Percentiles rank a stretch among this genome's conserved stretches.
phyloP scores from a whole-genome alignment of 2,329 filamentous ascomycete species.

The Cyanodermella asteris region DNA sequence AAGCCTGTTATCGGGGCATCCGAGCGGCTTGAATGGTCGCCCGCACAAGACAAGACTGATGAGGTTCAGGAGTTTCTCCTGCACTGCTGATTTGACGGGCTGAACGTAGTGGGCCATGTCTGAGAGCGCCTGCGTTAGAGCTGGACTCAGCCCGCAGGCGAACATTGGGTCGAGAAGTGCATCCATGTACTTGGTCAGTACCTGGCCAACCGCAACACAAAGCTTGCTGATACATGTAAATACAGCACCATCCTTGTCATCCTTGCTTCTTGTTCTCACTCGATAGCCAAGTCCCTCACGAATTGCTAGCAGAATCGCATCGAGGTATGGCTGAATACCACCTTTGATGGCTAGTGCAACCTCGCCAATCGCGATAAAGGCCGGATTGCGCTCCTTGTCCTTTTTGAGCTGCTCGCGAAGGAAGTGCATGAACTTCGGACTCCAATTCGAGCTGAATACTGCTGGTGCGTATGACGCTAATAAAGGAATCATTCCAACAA shows the following conservation, averaged over 20 bases:
- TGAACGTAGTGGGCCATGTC: conserved; percentile 99
- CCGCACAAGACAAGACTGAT: conserved; percentile 84
- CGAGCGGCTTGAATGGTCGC: conserved; percentile 75
- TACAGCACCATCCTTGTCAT: conserved; percentile 56
- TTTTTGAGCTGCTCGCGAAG: conserved; percentile 84
- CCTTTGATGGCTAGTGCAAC: conserved; percentile 93
- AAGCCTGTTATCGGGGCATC: conserved; percentile 72
- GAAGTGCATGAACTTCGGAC: conserved; percentile 95
- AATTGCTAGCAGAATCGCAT: conserved; percentile 83
- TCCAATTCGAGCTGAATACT: conserved; percentile 68
- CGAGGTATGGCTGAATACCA: conserved; percentile 82
- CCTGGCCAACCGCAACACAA: conserved; percentile 84
- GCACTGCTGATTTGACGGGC: conserved; percentile 76
- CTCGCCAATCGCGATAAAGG: conserved; percentile 87
- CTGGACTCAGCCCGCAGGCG: conserved; percentile 80
- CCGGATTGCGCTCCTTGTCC: conserved; percentile 80
- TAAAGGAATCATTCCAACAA: conserved; percentile 78
- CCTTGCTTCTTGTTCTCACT: too few relatives aligned
- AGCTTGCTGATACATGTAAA: conserved; percentile 97
- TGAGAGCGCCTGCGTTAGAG: conserved; percentile 81
- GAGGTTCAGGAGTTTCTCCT: conserved; percentile 84
- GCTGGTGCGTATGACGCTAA: conserved; percentile 79
- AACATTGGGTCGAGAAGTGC: conserved; percentile 89
- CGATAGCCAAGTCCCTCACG: too few relatives aligned
- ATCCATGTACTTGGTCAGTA: conserved; percentile 95